Evolutionary conservation across 768 basidiomycete genomes (phyloP).

Genomic region (Tylopilus subfusipes): DNA sequence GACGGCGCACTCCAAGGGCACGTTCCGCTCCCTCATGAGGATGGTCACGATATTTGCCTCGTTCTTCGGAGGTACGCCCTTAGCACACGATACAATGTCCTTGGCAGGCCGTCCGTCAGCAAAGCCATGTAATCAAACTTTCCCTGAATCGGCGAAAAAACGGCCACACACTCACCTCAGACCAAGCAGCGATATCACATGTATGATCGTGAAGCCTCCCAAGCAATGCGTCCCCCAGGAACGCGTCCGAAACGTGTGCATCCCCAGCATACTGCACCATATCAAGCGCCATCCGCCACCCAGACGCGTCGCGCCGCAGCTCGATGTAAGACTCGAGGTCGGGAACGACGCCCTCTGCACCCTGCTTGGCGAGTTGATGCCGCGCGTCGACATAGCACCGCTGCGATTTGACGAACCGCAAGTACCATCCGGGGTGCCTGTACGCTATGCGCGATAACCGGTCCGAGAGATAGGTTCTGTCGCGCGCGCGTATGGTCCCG

Average conservation of each 20-base stretch:
- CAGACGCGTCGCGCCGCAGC: conserved; percentile 46
- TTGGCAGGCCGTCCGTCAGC: conserved; percentile 20
- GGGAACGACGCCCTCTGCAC: conserved; percentile 27
- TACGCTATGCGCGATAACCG: conserved; percentile 35
- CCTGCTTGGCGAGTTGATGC: conserved; percentile 24
- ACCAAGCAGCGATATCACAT: conserved; percentile 49
- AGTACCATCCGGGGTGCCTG: conserved; percentile 39
- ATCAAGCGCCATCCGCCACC: conserved; percentile 47
- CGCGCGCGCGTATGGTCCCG: background rate
- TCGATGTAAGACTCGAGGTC: conserved; percentile 47
- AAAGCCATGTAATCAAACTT: too few species aligned
- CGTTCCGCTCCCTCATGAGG: conserved; percentile 40
- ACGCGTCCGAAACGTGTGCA: conserved; percentile 35
- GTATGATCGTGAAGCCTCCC: conserved; percentile 38
- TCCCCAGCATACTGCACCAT: conserved; percentile 53
- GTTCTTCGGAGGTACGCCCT: conserved; percentile 38
- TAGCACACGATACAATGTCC: conserved; percentile 58
- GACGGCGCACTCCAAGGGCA: conserved; percentile 49
- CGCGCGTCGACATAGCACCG: conserved; percentile 34
- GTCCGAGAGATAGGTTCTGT: conserved; percentile 28
- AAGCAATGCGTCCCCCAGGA: conserved; percentile 27
- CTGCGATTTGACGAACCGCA: conserved; percentile 39
- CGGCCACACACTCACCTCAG: conserved; percentile 39
- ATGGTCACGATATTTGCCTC: conserved; percentile 48
- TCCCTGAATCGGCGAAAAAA: background rate